These are phyloP conservation scores for Lodderomyces theae DNA, from an alignment of 1,139 yeast species.

Conservation along the genomic window DNA sequence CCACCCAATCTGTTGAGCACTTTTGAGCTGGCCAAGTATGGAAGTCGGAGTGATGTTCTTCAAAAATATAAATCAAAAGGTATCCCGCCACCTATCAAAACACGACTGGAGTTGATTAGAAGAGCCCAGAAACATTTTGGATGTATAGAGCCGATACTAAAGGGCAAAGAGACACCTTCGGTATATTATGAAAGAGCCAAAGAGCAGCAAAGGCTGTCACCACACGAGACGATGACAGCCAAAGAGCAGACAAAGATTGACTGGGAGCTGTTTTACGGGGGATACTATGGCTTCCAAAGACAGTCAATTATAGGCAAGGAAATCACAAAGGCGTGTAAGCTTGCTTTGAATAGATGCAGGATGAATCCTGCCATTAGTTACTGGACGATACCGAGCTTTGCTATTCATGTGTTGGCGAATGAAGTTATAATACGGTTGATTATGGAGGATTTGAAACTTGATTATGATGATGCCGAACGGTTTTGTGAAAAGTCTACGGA, in stretches of 20 bases:
- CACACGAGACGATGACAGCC: constrained; percentile 43
- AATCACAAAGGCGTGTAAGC: constrained; percentile 25
- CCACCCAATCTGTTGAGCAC: constrained; percentile 10
- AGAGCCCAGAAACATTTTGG: constrained; percentile 29
- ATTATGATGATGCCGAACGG: constrained; percentile 42
- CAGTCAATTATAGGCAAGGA: constrained; percentile 49
- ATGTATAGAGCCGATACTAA: constrained; percentile 41
- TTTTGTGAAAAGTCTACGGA: constrained; percentile 49
- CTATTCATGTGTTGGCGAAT: constrained; percentile 59
- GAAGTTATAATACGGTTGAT: constrained; percentile 56
- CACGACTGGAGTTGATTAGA: constrained; percentile 21
- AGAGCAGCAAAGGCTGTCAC: constrained; percentile 32
- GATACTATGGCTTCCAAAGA: constrained; percentile 59
- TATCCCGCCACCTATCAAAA: constrained; percentile 29
- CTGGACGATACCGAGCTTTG: constrained; percentile 60
- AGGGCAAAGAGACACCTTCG: constrained; percentile 41
- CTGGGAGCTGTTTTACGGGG: constrained; percentile 51
- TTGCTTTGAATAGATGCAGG: constrained; percentile 18
- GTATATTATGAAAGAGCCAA: constrained; percentile 50
- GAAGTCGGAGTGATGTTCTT: constrained; percentile 17
- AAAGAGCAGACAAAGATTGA: constrained; percentile 48
- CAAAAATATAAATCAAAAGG: constrained; percentile 20
- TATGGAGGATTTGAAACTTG: constrained; percentile 42
- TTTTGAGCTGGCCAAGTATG: constrained; percentile 15
- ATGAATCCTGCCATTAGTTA: constrained; percentile 48